Conservation (phyloP, 2,329 filamentous ascomycete genomes). For the Esteya vermicola region DNA sequence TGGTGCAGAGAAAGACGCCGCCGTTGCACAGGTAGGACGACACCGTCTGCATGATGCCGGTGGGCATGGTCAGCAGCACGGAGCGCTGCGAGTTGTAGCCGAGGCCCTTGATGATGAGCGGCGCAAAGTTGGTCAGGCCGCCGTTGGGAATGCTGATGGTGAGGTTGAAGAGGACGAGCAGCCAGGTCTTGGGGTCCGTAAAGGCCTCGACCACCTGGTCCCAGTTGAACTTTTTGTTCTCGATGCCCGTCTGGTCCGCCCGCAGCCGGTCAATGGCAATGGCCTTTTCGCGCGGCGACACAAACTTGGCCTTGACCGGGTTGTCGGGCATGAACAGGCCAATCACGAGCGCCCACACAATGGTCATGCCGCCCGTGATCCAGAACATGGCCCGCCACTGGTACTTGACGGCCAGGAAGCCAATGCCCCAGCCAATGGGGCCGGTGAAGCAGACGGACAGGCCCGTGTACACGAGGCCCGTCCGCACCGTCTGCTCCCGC, state of each 20-base stretch:
- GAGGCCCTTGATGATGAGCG: constrained; percentile 34
- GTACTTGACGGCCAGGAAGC: neutral
- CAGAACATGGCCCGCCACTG: constrained; percentile 36
- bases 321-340: constrained; percentile 33
- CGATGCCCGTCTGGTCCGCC: constrained; percentile 43
- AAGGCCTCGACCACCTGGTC: constrained; percentile 38
- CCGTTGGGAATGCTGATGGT: constrained; percentile 36
- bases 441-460: constrained; percentile 1
- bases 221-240: constrained; percentile 36
- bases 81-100: constrained; percentile 28
- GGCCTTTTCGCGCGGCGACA: constrained; percentile 24
- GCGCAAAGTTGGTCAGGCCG: constrained; percentile 39
- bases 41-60: constrained; percentile 1
- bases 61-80: constrained; percentile 37
- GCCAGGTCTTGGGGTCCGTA: constrained; percentile 34
- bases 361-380: constrained; percentile 29
- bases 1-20: neutral
- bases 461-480: constrained; percentile 5
- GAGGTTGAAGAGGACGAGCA: constrained; percentile 32
- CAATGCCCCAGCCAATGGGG: constrained; percentile 1
- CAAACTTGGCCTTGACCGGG: constrained; percentile 27
- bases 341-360: constrained; percentile 24
- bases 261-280: constrained; percentile 37
- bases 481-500: constrained; percentile 14
- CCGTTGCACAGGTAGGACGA: neutral